Evolutionary conservation across 169 alveolate genomes (phyloP).

Genomic region (Plasmodium reichenowi): DNA sequence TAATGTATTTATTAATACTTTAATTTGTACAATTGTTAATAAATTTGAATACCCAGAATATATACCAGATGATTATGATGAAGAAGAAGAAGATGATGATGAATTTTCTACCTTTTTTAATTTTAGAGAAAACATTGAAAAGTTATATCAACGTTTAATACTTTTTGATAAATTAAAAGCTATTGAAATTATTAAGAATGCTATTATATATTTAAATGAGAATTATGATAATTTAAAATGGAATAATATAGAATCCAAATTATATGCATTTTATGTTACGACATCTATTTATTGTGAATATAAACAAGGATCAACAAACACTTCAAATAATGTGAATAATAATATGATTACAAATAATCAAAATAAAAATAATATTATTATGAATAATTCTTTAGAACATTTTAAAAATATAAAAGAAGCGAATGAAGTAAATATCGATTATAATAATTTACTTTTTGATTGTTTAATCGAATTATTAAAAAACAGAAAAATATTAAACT

Average conservation of each 20-base stretch:
- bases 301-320: conserved; percentile 4
- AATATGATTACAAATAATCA: neutral
- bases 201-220: conserved; percentile 45
- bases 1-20: conserved; percentile 32
- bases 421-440: conserved; percentile 4
- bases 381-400: neutral
- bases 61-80: conserved; percentile 65
- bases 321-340: neutral
- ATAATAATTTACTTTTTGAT: conserved; percentile 28
- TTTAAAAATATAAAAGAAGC: conserved; percentile 18
- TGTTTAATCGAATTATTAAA: conserved; percentile 64
- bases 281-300: conserved; percentile 64
- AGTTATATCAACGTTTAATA: conserved; percentile 62
- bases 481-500: conserved; percentile 52
- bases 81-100: conserved; percentile 73
- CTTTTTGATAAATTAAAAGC: conserved; percentile 61
- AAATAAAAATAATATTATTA: neutral
- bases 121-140: conserved; percentile 69
- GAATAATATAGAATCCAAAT: conserved; percentile 52
- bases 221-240: conserved; percentile 55
- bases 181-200: conserved; percentile 66
- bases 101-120: conserved; percentile 41
- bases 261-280: conserved; percentile 61
- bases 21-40: conserved; percentile 53
- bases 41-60: conserved; percentile 50